A percentile compares a stretch with the other conserved stretches of the same genome.
These are phyloP conservation scores for Sequoia sempervirens DNA, from an alignment of 75 land plant genomes.

Conservation along the genomic window DNA sequence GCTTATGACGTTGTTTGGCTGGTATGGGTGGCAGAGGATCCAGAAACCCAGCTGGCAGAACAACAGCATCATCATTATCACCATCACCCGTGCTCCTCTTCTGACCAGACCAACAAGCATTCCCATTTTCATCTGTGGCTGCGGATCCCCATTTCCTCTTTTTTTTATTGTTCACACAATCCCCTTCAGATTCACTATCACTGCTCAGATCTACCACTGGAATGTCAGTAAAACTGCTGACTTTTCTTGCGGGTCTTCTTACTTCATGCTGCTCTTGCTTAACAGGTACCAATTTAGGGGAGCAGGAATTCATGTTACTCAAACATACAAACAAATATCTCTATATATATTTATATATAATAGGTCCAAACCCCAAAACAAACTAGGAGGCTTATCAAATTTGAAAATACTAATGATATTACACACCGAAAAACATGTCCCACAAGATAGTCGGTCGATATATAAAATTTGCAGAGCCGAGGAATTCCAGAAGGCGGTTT, in stretches of 20 bases:
- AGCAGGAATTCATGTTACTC: not conserved
- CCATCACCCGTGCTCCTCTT: conserved; percentile 10
- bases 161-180: not conserved
- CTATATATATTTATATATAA: not conserved
- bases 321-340: not conserved
- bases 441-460: not conserved
- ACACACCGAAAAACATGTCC: not conserved
- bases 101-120: not conserved
- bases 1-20: not conserved
- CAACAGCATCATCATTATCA: conserved; percentile 1
- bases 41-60: conserved; percentile 43
- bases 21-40: conserved; percentile 39
- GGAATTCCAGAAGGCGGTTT: not conserved
- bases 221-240: not conserved
- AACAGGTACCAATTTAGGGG: not conserved
- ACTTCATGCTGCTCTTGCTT: not conserved
- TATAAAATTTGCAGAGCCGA: not conserved
- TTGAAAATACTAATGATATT: not conserved
- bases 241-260: not conserved
- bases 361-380: not conserved
- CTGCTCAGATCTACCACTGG: conserved; percentile 4
- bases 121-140: not conserved
- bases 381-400: not conserved
- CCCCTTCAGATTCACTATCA: not conserved
- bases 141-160: not conserved